Percentiles rank a stretch among this genome's conserved stretches.
Evolutionary conservation across 768 basidiomycete species (phyloP).

Genomic region (Auricularia sp.): DNA sequence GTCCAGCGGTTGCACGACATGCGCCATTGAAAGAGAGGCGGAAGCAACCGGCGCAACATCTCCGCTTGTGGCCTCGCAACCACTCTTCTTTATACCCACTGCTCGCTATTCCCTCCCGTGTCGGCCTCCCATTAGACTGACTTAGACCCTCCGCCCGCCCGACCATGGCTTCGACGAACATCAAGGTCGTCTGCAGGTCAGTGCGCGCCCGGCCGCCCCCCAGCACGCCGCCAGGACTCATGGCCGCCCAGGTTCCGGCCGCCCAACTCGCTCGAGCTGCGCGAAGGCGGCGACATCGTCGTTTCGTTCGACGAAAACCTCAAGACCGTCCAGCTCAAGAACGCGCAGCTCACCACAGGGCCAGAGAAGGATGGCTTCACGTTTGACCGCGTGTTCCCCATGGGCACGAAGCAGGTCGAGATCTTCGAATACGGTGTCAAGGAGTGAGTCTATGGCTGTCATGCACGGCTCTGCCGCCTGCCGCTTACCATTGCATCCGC

Average conservation of each 20-base stretch:
- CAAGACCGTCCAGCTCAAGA: slow-evolving; percentile 74
- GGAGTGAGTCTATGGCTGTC: slow-evolving; percentile 47
- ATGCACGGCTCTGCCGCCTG: neutral
- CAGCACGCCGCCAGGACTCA: neutral
- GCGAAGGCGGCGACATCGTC: slow-evolving; percentile 83
- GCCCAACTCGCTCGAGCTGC: slow-evolving; percentile 79
- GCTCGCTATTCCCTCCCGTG: neutral
- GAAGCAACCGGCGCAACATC: neutral
- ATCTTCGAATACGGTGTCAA: slow-evolving; percentile 99
- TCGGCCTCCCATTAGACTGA: neutral
- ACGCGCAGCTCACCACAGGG: slow-evolving; percentile 56
- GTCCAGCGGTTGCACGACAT: slow-evolving; percentile 77
- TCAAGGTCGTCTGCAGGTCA: slow-evolving; percentile 98
- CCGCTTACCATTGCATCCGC: slow-evolving; percentile 8
- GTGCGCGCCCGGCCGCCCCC: slow-evolving; percentile 20
- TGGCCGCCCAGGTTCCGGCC: slow-evolving; percentile 71
- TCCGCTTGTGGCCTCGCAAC: slow-evolving; percentile 1
- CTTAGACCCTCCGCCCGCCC: neutral
- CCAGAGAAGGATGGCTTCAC: slow-evolving; percentile 97
- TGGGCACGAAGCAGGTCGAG: slow-evolving; percentile 81
- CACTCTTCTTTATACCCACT: neutral
- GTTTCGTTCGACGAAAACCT: slow-evolving; percentile 82
- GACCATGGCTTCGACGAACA: slow-evolving; percentile 73
- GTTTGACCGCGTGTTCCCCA: slow-evolving; percentile 93
- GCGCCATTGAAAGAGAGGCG: slow-evolving; percentile 46